Base-by-base conservation (phyloP, 2,329 filamentous ascomycete species). In the Alternaria conjuncta region DNA sequence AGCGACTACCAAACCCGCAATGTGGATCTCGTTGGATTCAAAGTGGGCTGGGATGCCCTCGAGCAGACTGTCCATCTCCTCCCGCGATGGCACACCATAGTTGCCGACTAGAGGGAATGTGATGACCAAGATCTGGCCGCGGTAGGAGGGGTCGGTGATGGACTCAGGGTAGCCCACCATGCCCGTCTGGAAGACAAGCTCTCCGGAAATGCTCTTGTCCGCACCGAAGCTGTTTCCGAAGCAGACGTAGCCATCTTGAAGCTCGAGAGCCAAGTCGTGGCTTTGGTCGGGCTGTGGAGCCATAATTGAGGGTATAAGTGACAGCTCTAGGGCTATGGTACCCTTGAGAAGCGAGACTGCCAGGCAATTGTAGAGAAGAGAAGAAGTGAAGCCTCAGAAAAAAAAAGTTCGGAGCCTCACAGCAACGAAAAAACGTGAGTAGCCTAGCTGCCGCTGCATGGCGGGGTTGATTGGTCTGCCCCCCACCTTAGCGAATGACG, bases 141-240 rank as follows among this genome's bases (percentile, higher is more conserved):
- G 90, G 82, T 96, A 95, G 54, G 92, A 95, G 71, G 92, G 92
- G 78, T 96, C 92, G 65, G 92, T 95, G 74, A 96, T 87, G 51
- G 91, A 96, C 86, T 99, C 96, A 45, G 96, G 94, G 81, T 99
- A 99, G 78, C 96, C 96, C 74, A 98, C 96, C 94, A 98, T 97
- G 82, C 96, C 96, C 62, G 96, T 99, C 87, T 98, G 95, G 85
- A 99, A 99, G 83, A 99, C 96, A 80, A 99, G 87, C 86, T 99
- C 96, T 81, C 96, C 96, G 71, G 95, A 92, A 77, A 96, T 89
- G 84, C 93, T 97, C 87, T 94, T 97, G 78, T 93, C 87, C 68
- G 95, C 94, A 82, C 96, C 96, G 80, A 99, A 99, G 87, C 94
- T 97, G 85, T 93, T 94, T 73, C 96, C 96, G 80, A 96, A 92